Percentiles rank a stretch among this genome's conserved stretches.
Conservation (phyloP, 148 eudicot genomes). For the Cornus controversa region DNA sequence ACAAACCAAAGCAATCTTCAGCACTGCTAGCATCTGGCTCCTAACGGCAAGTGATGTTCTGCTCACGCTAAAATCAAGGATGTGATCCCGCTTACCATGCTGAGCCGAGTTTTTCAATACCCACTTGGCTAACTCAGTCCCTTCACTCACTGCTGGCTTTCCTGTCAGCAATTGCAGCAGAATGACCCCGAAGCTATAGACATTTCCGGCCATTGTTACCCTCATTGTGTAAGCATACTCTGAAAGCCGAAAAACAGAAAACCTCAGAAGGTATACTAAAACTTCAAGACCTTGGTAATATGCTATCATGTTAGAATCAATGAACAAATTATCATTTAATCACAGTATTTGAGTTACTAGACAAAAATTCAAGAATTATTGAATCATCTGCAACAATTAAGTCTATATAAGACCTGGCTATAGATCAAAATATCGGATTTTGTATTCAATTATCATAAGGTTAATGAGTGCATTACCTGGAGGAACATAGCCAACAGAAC, state of each 20-base stretch:
- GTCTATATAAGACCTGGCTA: not conserved
- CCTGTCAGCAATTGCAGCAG: conserved; percentile 79
- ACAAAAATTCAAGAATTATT: too few species aligned
- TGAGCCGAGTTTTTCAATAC: conserved; percentile 52
- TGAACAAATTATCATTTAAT: too few species aligned
- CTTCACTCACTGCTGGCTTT: conserved; percentile 72
- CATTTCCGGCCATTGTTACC: conserved; percentile 77
- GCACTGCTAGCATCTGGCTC: conserved; percentile 79
- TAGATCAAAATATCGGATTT: too few species aligned
- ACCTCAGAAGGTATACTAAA: too few species aligned
- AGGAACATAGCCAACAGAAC: conserved; percentile 87
- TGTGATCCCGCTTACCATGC: conserved; percentile 56
- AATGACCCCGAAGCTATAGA: conserved; percentile 83
- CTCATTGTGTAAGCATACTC: conserved; percentile 97
- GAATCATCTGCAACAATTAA: not conserved
- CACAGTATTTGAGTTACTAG: too few species aligned
- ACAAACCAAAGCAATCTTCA: conserved; percentile 76
- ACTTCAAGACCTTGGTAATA: too few species aligned
- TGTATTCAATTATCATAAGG: not conserved
- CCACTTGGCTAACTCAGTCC: conserved; percentile 77
- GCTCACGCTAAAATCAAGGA: conserved; percentile 65
- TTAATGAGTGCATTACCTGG: conserved; percentile 52
- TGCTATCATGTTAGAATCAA: too few species aligned
- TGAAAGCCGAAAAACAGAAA: conserved; percentile 30
- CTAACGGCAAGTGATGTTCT: conserved; percentile 52